Evolutionary conservation across 441 rosid species (phyloP).

Genomic region (Bocquillonia castaneifolia): DNA sequence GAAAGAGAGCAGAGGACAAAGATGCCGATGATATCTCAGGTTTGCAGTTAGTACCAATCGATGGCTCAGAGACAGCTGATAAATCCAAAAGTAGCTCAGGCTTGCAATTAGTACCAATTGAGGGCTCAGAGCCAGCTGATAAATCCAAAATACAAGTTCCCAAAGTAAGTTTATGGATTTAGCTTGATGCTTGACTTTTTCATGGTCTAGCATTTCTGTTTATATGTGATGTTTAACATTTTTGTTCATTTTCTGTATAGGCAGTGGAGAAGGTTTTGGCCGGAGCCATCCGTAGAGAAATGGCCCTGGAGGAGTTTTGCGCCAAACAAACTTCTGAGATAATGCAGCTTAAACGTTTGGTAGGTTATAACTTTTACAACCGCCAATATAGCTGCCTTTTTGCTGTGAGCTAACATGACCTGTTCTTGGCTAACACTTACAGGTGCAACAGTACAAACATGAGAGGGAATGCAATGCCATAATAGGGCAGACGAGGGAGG

Average conservation of each 20-base stretch:
- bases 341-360: constrained; percentile 93
- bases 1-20: constrained; percentile 41
- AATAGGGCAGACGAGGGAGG: constrained; percentile 87
- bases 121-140: constrained; percentile 50
- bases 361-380: constrained; percentile 28
- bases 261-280: constrained; percentile 96
- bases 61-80: constrained; percentile 50
- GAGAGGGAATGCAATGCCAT: constrained; percentile 96
- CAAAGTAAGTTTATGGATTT: constrained; percentile 45
- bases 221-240: constrained; percentile 11
- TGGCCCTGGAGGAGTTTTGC: constrained; percentile 94
- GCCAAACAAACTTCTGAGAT: constrained; percentile 88
- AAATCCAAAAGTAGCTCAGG: constrained; percentile 55
- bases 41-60: constrained; percentile 62
- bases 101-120: constrained; percentile 62
- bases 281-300: constrained; percentile 96
- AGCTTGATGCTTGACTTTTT: not conserved
- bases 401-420: constrained; percentile 14
- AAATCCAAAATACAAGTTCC: constrained; percentile 75
- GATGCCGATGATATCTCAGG: constrained; percentile 49
- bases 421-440: constrained; percentile 27
- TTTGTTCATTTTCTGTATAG: constrained; percentile 36
- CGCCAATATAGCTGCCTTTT: not conserved
- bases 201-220: not conserved
- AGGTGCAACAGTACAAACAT: constrained; percentile 98